These are phyloP conservation scores for Botrytis paeoniae DNA, from an alignment of 2,329 filamentous ascomycete species.

Conservation along the genomic window DNA sequence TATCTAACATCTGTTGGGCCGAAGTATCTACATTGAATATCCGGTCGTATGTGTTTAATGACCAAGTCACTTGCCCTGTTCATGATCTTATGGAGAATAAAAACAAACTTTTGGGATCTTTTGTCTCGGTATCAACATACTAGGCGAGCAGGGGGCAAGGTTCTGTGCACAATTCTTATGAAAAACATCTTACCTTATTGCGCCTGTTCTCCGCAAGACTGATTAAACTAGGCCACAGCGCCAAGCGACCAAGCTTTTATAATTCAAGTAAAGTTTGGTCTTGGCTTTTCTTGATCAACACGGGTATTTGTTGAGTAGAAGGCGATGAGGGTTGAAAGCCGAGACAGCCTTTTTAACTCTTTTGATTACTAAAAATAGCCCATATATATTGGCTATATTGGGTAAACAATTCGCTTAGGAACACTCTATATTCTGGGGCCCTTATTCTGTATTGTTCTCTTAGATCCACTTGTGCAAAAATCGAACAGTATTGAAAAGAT, in stretches of 20 bases:
- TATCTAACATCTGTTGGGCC: background rate
- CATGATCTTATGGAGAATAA: background rate
- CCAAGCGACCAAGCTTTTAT: conserved; percentile 6
- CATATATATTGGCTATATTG: background rate
- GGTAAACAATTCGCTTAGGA: background rate
- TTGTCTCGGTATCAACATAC: background rate
- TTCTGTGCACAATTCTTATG: background rate
- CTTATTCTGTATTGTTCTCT: background rate
- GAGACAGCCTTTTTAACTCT: background rate
- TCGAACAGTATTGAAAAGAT: background rate
- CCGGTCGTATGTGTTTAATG: background rate
- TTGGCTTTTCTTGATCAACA: background rate
- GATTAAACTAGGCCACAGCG: background rate
- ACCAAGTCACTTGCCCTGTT: conserved; percentile 9
- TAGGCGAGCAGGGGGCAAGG: background rate
- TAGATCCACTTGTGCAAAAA: background rate
- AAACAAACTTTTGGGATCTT: background rate
- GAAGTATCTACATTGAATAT: conserved; percentile 7
- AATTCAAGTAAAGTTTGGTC: background rate
- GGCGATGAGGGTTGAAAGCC: background rate
- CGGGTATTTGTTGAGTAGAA: background rate
- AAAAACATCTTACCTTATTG: background rate
- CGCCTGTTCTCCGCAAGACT: background rate
- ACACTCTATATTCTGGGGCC: background rate
- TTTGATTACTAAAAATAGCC: conserved; percentile 5